Conservation (phyloP, 257 asterid species). For the Plantago ovata region DNA sequence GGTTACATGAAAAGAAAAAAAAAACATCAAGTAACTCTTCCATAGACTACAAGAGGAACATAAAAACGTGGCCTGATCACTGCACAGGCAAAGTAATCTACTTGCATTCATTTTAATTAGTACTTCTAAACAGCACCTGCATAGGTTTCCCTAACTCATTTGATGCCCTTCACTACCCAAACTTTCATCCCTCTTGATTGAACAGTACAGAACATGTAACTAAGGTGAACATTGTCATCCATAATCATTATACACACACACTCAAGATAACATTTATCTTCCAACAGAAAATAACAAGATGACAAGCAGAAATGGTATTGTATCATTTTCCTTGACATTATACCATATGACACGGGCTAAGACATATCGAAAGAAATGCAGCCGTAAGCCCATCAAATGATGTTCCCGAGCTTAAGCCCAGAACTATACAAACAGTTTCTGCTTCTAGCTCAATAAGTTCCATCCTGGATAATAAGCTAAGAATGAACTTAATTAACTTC, state of each 20-base stretch:
- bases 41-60: constrained; percentile 8
- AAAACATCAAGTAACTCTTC: neutral
- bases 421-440: constrained; percentile 6
- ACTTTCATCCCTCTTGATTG: constrained; percentile 2
- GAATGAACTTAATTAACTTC: constrained; percentile 33
- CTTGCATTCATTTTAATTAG: constrained; percentile 3
- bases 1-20: neutral
- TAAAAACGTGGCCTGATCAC: neutral
- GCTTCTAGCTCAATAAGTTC: constrained; percentile 16
- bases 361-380: constrained; percentile 4
- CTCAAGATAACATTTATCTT: constrained; percentile 2
- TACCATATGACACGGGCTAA: neutral
- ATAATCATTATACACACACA: neutral
- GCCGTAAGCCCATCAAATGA: too few relatives aligned
- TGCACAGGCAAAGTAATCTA: constrained; percentile 18
- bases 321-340: constrained; percentile 13
- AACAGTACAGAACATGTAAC: constrained; percentile 14
- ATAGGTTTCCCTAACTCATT: neutral
- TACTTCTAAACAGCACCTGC: constrained; percentile 3
- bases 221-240: neutral
- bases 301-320: constrained; percentile 6
- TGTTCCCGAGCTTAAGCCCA: constrained; percentile 10
- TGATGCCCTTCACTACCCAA: neutral
- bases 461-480: constrained; percentile 1
- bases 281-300: constrained; percentile 4